Base-by-base conservation (phyloP, 805 yeast species). In the Kodamaea hsintzibuensis region DNA sequence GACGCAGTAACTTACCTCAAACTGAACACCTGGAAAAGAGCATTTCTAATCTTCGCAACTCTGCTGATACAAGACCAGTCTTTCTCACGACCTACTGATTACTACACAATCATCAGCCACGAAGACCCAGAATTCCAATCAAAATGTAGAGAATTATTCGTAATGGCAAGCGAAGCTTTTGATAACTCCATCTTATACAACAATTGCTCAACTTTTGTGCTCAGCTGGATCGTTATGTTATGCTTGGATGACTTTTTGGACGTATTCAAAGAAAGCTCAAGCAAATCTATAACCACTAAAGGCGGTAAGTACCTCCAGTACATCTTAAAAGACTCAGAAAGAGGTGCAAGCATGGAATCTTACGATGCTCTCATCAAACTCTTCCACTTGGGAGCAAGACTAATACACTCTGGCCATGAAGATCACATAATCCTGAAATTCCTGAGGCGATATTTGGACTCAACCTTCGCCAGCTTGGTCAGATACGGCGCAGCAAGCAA, bases 1-100 rank as follows among this genome's bases (percentile, higher is more conserved):
- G 59, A 59, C 16, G 59, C 65, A 7, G 52, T 73, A 12, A 68
- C 71, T 2, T 61, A 55, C 45, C 63, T 75, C 27, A 65, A 63
- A 47, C 69, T 73, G 43, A 64, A 51, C 44, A 62, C 70, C 14
- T 75, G 79, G 79, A 70, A 66, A 57, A 71, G 71, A 54, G 67
- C 69, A 6, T 62, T 71, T 22, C 55, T 75, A 9, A 68, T 68
- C 16, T 73, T 71, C 50, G 65, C 63, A 49, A 58, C 74, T 6
- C 58, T 58, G 47, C 63, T 69, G 51, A 61, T 75, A 16, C 67
- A 72, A 55, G 68, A 69, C 51, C 79, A 75, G 60, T 60, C 69
- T 43, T 67, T 72, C 47, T 63, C 76, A 14, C 60, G 77, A 51
- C 72, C 79, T 1, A 63, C 61, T 10, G 77, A 73, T 57, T 75